phyloP scores from a whole-genome alignment of 2,329 filamentous ascomycete species.

The Nigrograna mackinnonii region DNA sequence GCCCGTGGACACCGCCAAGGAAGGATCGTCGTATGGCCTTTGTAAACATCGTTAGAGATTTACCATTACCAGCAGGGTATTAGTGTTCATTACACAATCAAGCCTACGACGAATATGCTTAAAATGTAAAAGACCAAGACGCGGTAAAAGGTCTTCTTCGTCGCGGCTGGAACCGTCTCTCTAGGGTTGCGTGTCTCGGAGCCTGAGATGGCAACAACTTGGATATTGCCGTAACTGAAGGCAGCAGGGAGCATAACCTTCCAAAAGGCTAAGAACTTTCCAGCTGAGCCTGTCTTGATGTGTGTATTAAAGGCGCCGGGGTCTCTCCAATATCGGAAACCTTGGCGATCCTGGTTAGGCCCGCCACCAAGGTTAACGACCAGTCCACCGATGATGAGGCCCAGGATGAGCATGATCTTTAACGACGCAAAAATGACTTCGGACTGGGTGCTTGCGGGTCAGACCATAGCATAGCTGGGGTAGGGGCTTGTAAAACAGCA shows the following conservation, averaged over 20 bases:
- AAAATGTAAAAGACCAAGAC: conserved; percentile 59
- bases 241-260: conserved; percentile 56
- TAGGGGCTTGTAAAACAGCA: too few relatives aligned
- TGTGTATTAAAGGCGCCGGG: conserved; percentile 57
- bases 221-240: conserved; percentile 30
- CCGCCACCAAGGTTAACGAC: conserved; percentile 33
- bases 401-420: conserved; percentile 43
- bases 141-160: conserved; percentile 55
- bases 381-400: conserved; percentile 29
- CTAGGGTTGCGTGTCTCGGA: conserved; percentile 34
- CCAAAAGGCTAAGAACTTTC: conserved; percentile 64
- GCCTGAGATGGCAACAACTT: conserved; percentile 31
- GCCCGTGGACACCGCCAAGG: conserved; percentile 50
- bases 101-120: too few relatives aligned
- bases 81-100: too few relatives aligned
- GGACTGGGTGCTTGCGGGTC: too few relatives aligned
- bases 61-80: too few relatives aligned
- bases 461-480: too few relatives aligned
- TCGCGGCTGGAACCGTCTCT: conserved; percentile 54
- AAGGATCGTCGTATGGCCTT: conserved; percentile 52
- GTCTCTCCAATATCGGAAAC: conserved; percentile 69
- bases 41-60: too few relatives aligned
- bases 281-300: conserved; percentile 58
- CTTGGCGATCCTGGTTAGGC: conserved; percentile 39
- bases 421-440: conserved; percentile 54